These are phyloP conservation scores for Sungouiozyma ichnusensis DNA, from an alignment of 805 yeast genomes.

Conservation along the genomic window DNA sequence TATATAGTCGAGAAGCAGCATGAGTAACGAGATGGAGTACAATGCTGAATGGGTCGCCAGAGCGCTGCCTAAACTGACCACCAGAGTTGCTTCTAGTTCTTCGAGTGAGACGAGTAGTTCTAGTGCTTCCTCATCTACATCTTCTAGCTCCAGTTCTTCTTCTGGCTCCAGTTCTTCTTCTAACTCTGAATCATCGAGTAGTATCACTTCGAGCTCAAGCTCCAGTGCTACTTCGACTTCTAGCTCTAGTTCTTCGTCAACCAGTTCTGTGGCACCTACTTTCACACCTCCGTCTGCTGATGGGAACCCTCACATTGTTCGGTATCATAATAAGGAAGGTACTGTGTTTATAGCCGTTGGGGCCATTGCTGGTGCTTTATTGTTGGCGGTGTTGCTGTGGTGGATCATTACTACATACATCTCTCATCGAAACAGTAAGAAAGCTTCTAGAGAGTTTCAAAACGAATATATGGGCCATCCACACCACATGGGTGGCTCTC, in stretches of 20 bases:
- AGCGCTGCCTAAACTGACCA: background rate
- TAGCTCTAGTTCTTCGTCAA: slow-evolving; percentile 5
- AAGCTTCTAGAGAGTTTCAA: slow-evolving; percentile 4
- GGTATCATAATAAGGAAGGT: slow-evolving; percentile 41
- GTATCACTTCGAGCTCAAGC: background rate
- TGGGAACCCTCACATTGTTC: slow-evolving; percentile 55
- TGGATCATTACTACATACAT: slow-evolving; percentile 37
- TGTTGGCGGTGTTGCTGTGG: slow-evolving; percentile 42
- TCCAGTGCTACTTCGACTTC: background rate
- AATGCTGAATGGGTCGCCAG: background rate
- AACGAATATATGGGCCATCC: background rate
- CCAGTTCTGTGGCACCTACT: slow-evolving; percentile 22
- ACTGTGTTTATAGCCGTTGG: slow-evolving; percentile 82
- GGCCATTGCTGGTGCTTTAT: slow-evolving; percentile 48
- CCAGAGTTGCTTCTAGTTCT: slow-evolving; percentile 4
- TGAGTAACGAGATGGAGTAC: too few relatives aligned
- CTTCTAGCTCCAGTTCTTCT: background rate
- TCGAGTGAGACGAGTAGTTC: background rate
- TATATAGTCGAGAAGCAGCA: too few relatives aligned
- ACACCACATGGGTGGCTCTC: background rate
- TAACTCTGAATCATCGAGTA: background rate
- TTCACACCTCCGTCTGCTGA: slow-evolving; percentile 43
- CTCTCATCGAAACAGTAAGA: slow-evolving; percentile 45
- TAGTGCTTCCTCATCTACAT: background rate
- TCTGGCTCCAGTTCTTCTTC: background rate